These are phyloP conservation scores for Aureobasidium vineae DNA, from an alignment of 2,329 filamentous ascomycete species.

Conservation along the genomic window DNA sequence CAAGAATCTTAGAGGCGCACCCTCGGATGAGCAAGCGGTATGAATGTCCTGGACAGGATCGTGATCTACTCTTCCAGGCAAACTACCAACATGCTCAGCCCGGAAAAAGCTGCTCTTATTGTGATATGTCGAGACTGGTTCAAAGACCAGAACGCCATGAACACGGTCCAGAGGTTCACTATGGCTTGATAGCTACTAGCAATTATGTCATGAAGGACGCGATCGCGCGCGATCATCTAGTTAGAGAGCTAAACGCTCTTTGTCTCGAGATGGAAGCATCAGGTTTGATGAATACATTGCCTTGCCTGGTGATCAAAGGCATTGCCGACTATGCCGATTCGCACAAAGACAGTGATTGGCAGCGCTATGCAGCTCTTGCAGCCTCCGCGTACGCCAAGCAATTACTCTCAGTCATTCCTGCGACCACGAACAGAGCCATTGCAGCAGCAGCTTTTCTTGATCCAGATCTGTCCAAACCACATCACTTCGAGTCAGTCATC, in stretches of 20 bases:
- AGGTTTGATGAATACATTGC: slow-evolving; percentile 21
- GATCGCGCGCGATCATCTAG: background rate
- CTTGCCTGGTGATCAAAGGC: slow-evolving; percentile 33
- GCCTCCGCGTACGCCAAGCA: slow-evolving; percentile 32
- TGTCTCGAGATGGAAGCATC: slow-evolving; percentile 28
- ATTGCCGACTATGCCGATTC: slow-evolving; percentile 34
- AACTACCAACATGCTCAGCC: background rate
- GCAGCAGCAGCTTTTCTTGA: background rate
- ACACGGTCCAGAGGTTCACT: background rate
- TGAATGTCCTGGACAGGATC: slow-evolving; percentile 21
- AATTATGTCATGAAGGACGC: background rate
- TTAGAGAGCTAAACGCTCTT: background rate
- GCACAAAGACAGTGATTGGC: slow-evolving; percentile 33
- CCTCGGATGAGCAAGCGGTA: slow-evolving; percentile 24
- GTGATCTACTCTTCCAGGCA: background rate
- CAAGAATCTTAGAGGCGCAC: background rate
- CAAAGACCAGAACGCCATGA: background rate
- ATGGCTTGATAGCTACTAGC: background rate
- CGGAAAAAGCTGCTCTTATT: background rate
- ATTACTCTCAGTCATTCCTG: slow-evolving; percentile 18
- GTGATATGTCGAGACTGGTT: background rate
- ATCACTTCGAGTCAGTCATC: background rate
- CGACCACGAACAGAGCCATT: background rate
- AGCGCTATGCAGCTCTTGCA: slow-evolving; percentile 30
- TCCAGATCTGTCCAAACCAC: background rate